Percentiles rank a stretch among this genome's conserved stretches.
Conservation (phyloP, 768 basidiomycete genomes). For the Lyophyllum shimeji region DNA sequence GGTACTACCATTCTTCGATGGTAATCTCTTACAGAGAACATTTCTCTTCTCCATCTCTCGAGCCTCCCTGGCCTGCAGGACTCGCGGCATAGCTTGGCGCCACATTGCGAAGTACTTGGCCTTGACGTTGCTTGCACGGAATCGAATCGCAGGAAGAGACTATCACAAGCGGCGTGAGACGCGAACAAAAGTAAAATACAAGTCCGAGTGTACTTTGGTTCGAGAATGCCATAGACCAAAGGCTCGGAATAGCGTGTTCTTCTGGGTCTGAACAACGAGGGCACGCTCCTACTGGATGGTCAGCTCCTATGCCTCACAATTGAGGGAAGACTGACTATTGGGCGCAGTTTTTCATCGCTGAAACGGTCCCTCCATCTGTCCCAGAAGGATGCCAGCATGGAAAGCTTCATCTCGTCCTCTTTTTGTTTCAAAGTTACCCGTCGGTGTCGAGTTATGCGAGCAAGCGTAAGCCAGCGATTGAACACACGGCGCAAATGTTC, state of each 20-base stretch:
- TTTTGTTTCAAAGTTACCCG: slow-evolving; percentile 57
- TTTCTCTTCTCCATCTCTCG: slow-evolving; percentile 55
- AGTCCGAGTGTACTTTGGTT: slow-evolving; percentile 54
- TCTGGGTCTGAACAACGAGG: slow-evolving; percentile 57
- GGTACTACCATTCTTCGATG: slow-evolving; percentile 2
- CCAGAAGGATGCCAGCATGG: slow-evolving; percentile 58
- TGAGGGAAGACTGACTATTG: slow-evolving; percentile 46
- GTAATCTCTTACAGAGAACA: slow-evolving; percentile 54
- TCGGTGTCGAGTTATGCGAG: slow-evolving; percentile 62
- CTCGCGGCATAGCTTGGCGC: slow-evolving; percentile 70
- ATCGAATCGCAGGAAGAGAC: slow-evolving; percentile 79
- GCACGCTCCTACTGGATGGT: slow-evolving; percentile 50
- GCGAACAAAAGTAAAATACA: neutral
- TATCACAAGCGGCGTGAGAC: slow-evolving; percentile 24
- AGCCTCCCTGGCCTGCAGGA: slow-evolving; percentile 63
- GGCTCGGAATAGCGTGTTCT: slow-evolving; percentile 60
- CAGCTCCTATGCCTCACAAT: neutral
- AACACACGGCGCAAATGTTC: slow-evolving; percentile 70
- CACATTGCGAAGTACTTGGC: slow-evolving; percentile 62
- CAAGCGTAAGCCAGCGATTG: slow-evolving; percentile 63
- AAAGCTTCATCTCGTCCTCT: slow-evolving; percentile 60
- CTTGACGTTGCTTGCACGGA: slow-evolving; percentile 64
- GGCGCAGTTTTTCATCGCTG: slow-evolving; percentile 61
- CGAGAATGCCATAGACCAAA: slow-evolving; percentile 76
- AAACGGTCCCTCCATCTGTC: slow-evolving; percentile 80